Base-by-base conservation (phyloP, 2,329 filamentous ascomycete genomes). In the Cladosporium phlei region DNA sequence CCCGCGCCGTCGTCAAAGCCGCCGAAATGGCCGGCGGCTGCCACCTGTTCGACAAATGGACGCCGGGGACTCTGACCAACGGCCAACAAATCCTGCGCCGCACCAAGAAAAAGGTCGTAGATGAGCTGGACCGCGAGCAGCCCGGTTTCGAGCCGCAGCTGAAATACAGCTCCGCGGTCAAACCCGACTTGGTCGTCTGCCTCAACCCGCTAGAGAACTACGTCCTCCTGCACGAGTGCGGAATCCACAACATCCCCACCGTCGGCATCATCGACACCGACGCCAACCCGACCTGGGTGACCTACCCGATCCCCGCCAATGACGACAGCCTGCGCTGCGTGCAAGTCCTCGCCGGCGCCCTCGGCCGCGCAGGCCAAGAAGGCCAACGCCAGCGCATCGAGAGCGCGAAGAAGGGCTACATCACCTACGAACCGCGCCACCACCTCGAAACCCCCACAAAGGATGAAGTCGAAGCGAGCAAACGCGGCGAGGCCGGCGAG, bases 251-350 rank as follows among this genome's bases (percentile, higher is more conserved):
- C 61, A 86, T 98, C 48, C 93, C 93, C 1, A 97, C 93, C 0
- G 93, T 98, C 60, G 93, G 91, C 37, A 77, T 98, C 48, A 85
- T 97, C 56, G 93, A 98, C 67, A 97, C 93, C 1, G 86, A 98
- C 66, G 84, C 83, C 2, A 86, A 97, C 67, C 88, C 93, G 1
- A 88, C 88, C 0, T 91, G 87, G 80, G 89, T 97, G 40, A 97
- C 93, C 3, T 98, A 98, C 64, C 86, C 87, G 11, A 96, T 98
- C 57, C 93, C 93, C 2, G 88, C 88, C 40, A 98, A 98, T 66
- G 93, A 98, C 63, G 93, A 98, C 75, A 95, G 89, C 79, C 69
- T 95, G 56, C 85, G 93, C 51, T 83, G 84, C 54, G 78, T 89
- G 39, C 80, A 85, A 57, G 76, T 96, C 51, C 87, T 98, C 57